These are phyloP conservation scores for Lumnitzera littorea DNA, from an alignment of 345 rosid genomes.

Conservation along the genomic window DNA sequence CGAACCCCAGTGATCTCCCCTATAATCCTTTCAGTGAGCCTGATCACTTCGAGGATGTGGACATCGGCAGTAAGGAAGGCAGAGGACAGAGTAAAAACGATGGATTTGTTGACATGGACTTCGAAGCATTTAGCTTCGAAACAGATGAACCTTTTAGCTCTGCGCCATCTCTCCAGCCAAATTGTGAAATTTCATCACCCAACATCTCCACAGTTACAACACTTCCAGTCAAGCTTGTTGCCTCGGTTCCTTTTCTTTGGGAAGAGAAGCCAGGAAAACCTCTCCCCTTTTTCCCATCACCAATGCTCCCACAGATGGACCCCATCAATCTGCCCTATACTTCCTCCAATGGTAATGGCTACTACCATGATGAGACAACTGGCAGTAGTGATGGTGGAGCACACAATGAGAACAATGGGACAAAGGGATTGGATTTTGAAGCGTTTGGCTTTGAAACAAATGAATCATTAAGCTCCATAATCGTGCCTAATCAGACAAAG, in stretches of 20 bases:
- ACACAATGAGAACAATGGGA: background rate
- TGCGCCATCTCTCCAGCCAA: too few relatives aligned
- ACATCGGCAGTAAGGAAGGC: slow-evolving; percentile 9
- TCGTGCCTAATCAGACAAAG: slow-evolving; percentile 27
- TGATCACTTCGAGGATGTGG: slow-evolving; percentile 1
- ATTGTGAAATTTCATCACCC: slow-evolving; percentile 4
- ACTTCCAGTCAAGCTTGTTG: slow-evolving; percentile 29
- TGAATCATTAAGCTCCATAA: slow-evolving; percentile 47
- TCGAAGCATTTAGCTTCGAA: background rate
- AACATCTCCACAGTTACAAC: slow-evolving; percentile 10
- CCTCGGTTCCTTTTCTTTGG: slow-evolving; percentile 20
- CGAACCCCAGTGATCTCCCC: too few relatives aligned
- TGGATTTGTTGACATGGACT: background rate
- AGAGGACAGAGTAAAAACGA: too few relatives aligned
- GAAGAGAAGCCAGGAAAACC: slow-evolving; percentile 20
- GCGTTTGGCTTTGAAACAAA: slow-evolving; percentile 32
- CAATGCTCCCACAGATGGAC: background rate
- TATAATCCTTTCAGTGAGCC: background rate
- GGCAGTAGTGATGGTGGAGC: background rate
- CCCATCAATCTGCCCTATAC: background rate
- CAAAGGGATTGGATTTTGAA: slow-evolving; percentile 21
- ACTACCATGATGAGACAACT: background rate
- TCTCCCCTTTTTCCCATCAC: slow-evolving; percentile 9
- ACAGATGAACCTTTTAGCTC: too few relatives aligned
- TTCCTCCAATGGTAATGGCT: slow-evolving; percentile 4